Conservation (phyloP, 2,329 filamentous ascomycete genomes). For the Fusarium bulbicola region DNA sequence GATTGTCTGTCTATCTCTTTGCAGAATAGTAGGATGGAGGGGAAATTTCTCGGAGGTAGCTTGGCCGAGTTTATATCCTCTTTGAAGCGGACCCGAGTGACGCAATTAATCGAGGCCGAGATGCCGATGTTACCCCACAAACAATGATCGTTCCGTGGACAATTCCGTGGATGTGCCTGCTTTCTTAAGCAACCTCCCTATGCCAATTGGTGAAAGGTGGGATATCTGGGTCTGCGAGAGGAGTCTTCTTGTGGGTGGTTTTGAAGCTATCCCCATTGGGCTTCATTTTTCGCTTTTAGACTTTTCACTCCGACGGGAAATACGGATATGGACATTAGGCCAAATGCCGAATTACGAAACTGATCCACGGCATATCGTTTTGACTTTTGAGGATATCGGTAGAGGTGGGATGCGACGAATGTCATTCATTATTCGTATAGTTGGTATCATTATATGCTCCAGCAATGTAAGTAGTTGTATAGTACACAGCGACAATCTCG, state of each 20-base stretch:
- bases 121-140: constrained; percentile 22
- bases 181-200: constrained; percentile 16
- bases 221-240: not conserved
- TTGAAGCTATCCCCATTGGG: not conserved
- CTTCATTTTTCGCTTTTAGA: not conserved
- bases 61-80: constrained; percentile 22
- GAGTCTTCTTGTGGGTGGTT: not conserved
- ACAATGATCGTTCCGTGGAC: not conserved
- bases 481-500: not conserved
- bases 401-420: not conserved
- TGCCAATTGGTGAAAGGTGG: constrained; percentile 1
- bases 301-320: not conserved
- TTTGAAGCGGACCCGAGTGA: constrained; percentile 27
- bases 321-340: not conserved
- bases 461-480: not conserved
- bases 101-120: constrained; percentile 24
- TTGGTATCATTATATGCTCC: not conserved
- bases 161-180: not conserved
- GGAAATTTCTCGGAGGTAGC: not conserved
- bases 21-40: not conserved
- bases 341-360: constrained; percentile 9
- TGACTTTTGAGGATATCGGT: not conserved
- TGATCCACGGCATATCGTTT: not conserved
- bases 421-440: not conserved
- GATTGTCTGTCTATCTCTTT: not conserved